A percentile compares a stretch with the other conserved stretches of the same genome.
These are phyloP conservation scores for Brassica balearica DNA, from an alignment of 441 rosid species.

Conservation along the genomic window DNA sequence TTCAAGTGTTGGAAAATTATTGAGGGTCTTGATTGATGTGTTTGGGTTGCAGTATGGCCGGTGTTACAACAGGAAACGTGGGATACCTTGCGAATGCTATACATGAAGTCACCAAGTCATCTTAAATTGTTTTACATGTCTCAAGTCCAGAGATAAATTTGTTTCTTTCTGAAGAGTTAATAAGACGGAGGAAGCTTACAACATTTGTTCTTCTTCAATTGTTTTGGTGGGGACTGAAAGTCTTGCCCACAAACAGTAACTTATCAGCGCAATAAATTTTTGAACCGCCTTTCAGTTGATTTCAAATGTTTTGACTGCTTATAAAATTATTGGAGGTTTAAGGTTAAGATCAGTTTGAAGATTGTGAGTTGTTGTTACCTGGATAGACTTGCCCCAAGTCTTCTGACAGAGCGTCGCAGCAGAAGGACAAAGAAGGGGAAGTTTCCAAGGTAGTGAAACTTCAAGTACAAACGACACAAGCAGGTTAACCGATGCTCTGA, in stretches of 20 bases:
- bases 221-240: constrained; percentile 29
- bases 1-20: constrained; percentile 10
- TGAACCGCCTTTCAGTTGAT: neutral
- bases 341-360: constrained; percentile 11
- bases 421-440: neutral
- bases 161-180: constrained; percentile 29
- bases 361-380: neutral
- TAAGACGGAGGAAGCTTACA: constrained; percentile 26
- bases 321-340: neutral
- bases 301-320: neutral
- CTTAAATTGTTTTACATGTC: constrained; percentile 8
- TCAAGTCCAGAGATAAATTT: neutral
- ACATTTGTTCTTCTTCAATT: constrained; percentile 20
- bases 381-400: too few relatives aligned
- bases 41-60: constrained; percentile 83
- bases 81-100: constrained; percentile 89
- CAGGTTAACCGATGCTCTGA: neutral
- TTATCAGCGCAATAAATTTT: constrained; percentile 9
- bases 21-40: constrained; percentile 6
- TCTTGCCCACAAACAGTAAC: constrained; percentile 21
- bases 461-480: neutral
- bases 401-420: neutral
- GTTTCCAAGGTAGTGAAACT: neutral
- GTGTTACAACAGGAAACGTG: constrained; percentile 84
- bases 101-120: constrained; percentile 67